phyloP scores from a whole-genome alignment of 164 flowering plant genomes.

The Amborella trichopoda region DNA sequence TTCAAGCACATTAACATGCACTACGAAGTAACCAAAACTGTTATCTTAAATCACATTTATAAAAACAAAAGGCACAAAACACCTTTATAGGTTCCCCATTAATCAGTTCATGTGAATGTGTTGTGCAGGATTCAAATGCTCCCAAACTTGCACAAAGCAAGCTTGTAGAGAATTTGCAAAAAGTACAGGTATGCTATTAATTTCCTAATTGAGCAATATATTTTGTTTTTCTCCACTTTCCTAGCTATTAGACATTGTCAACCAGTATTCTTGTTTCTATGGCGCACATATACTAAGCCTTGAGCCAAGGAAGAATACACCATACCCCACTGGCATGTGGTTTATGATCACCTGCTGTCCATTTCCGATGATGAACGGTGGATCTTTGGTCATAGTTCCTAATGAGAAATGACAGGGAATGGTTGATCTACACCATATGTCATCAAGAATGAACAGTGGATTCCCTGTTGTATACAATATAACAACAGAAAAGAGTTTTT shows the following conservation, averaged over 20 bases:
- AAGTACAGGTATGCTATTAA: constrained; percentile 51
- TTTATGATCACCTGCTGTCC: background rate
- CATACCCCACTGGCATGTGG: background rate
- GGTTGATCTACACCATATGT: too few species aligned
- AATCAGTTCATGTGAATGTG: background rate
- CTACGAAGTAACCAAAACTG: background rate
- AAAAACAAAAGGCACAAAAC: background rate
- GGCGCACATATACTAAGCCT: background rate
- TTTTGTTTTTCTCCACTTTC: background rate
- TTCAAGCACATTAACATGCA: background rate
- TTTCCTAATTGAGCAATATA: background rate
- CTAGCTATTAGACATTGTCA: too few species aligned
- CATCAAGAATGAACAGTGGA: too few species aligned
- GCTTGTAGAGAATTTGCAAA: constrained; percentile 58
- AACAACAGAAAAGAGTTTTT: background rate
- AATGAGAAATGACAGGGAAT: too few species aligned
- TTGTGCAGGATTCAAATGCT: constrained; percentile 41
- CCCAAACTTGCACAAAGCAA: constrained; percentile 55
- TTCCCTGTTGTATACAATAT: too few species aligned
- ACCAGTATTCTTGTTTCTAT: background rate
- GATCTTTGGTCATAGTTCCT: too few species aligned
- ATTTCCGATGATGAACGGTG: background rate
- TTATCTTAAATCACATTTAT: background rate
- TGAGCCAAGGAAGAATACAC: background rate
- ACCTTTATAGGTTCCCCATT: background rate